These are phyloP conservation scores for Hydrangea macrophylla DNA, from an alignment of 148 eudicot genomes.

Conservation along the genomic window DNA sequence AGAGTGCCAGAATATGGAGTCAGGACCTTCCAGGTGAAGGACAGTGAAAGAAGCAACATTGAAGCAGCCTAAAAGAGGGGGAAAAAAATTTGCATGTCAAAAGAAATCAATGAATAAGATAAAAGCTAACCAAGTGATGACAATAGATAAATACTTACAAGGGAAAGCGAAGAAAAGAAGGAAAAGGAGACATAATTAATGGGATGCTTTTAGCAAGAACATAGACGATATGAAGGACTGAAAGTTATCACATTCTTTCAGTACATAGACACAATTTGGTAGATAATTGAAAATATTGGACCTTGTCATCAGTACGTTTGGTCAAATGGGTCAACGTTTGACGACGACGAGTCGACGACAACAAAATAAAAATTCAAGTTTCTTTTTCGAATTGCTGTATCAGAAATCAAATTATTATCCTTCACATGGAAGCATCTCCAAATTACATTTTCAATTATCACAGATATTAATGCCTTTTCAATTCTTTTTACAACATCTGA, in stretches of 20 bases:
- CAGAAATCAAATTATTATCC: not conserved
- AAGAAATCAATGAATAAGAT: not conserved
- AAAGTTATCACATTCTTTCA: too few relatives aligned
- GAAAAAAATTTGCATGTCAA: not conserved
- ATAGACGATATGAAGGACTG: too few relatives aligned
- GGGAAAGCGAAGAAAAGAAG: not conserved
- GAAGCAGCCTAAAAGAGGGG: constrained; percentile 72
- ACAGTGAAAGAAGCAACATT: constrained; percentile 82
- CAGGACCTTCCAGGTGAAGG: constrained; percentile 73
- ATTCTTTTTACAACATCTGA: not conserved
- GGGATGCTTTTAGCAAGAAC: too few relatives aligned
- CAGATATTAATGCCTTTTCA: not conserved
- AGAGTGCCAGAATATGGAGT: constrained; percentile 95
- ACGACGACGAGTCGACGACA: not conserved
- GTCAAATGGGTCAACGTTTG: not conserved
- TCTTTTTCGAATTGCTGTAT: not conserved
- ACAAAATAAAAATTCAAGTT: not conserved
- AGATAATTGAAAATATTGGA: not conserved
- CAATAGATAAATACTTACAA: not conserved
- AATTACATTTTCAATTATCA: not conserved
- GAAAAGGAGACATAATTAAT: constrained; percentile 1
- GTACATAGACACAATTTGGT: not conserved
- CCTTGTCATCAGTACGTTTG: not conserved
- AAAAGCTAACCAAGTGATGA: not conserved
- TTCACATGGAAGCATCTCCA: not conserved